phyloP scores from a whole-genome alignment of 2,329 filamentous ascomycete species.

The Tolypocladium tundrense region DNA sequence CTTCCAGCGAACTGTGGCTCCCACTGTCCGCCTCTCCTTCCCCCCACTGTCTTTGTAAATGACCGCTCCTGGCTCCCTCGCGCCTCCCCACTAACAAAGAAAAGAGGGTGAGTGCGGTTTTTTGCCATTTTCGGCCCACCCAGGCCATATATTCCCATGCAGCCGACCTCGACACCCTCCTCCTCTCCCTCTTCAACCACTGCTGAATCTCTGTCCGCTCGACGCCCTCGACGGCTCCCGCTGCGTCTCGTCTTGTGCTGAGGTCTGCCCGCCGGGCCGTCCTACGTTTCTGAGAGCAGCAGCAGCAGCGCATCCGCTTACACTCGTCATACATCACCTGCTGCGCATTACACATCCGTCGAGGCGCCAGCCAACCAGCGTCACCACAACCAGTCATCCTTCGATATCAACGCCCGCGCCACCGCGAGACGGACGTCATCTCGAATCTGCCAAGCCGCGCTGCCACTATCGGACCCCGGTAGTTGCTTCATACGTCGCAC shows the following conservation, averaged over 20 bases:
- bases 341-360: neutral
- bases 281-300: neutral
- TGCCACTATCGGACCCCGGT: slow-evolving; percentile 1
- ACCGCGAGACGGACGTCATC: slow-evolving; percentile 11
- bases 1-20: neutral
- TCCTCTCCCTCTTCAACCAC: neutral
- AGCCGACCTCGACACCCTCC: neutral
- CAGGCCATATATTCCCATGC: slow-evolving; percentile 4
- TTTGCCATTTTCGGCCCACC: slow-evolving; percentile 4
- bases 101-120: neutral
- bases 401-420: slow-evolving; percentile 7
- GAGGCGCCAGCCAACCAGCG: neutral
- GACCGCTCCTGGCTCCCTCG: neutral
- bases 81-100: neutral
- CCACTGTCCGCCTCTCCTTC: neutral
- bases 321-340: neutral
- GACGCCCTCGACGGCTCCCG: neutral
- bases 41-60: neutral
- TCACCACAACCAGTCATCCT: neutral
- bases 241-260: neutral
- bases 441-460: slow-evolving; percentile 11
- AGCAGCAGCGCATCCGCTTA: neutral
- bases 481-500: neutral
- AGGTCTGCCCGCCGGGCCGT: neutral
- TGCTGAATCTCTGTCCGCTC: neutral